phyloP scores from a whole-genome alignment of 768 basidiomycete species.

The Cyclocybe cylindracea region DNA sequence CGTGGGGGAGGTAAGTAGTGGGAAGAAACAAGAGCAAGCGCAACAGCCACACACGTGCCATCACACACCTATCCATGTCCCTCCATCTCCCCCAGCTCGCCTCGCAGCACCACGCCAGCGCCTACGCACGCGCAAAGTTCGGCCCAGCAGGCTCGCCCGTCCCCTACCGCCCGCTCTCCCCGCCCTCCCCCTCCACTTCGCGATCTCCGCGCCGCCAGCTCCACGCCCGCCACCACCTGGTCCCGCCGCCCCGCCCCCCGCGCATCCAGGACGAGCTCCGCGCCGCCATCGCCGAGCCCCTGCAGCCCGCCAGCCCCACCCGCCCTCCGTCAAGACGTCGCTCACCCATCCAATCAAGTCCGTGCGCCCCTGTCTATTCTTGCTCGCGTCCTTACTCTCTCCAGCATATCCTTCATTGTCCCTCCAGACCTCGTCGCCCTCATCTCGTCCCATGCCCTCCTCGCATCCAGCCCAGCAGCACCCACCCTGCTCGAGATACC shows the following conservation, averaged over 20 bases:
- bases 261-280: slow-evolving; percentile 50
- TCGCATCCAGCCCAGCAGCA: slow-evolving; percentile 29
- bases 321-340: slow-evolving; percentile 61
- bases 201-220: slow-evolving; percentile 56
- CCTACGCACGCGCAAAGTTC: slow-evolving; percentile 70
- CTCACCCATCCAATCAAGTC: slow-evolving; percentile 84
- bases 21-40: slow-evolving; percentile 16
- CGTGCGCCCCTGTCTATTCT: slow-evolving; percentile 18
- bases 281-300: slow-evolving; percentile 52
- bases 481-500: slow-evolving; percentile 50
- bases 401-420: slow-evolving; percentile 65
- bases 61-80: slow-evolving; percentile 7
- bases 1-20: slow-evolving; percentile 25
- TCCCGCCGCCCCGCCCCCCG: slow-evolving; percentile 12
- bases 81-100: slow-evolving; percentile 56
- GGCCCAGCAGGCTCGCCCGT: slow-evolving; percentile 40
- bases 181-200: slow-evolving; percentile 56
- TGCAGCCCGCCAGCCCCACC: slow-evolving; percentile 4
- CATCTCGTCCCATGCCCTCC: slow-evolving; percentile 45
- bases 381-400: slow-evolving; percentile 23
- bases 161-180: neutral
- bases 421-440: slow-evolving; percentile 57
- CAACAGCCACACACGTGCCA: slow-evolving; percentile 14
- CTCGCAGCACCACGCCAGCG: slow-evolving; percentile 73
- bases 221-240: slow-evolving; percentile 24